Evolutionary conservation across 768 basidiomycete genomes (phyloP).

Genomic region (Cantharellus anzutake): DNA sequence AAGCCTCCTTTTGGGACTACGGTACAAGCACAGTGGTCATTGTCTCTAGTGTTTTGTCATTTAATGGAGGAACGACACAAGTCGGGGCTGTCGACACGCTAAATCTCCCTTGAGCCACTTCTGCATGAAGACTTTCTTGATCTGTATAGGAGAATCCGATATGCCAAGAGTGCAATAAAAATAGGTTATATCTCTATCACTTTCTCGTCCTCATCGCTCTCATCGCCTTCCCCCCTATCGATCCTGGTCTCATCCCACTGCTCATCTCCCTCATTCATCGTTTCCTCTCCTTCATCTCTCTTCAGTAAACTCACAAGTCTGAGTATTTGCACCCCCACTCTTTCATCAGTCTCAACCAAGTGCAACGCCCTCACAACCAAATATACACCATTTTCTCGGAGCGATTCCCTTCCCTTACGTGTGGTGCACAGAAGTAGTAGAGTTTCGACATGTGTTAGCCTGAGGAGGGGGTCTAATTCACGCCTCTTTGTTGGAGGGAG

Average conservation of each 20-base stretch:
- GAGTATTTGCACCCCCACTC: conserved; percentile 26
- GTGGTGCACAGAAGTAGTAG: conserved; percentile 78
- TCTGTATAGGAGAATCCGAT: too few species aligned
- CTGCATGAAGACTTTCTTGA: too few species aligned
- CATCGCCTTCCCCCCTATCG: conserved; percentile 50
- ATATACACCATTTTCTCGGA: conserved; percentile 69
- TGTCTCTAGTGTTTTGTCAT: too few species aligned
- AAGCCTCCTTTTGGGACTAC: too few species aligned
- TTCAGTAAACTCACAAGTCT: not conserved
- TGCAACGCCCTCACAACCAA: conserved; percentile 67
- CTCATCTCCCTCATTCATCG: conserved; percentile 36
- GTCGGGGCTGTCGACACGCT: too few species aligned
- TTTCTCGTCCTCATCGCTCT: conserved; percentile 18
- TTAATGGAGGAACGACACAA: too few species aligned
- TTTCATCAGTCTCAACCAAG: conserved; percentile 57
- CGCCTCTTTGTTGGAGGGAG: conserved; percentile 68
- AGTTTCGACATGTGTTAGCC: conserved; percentile 76
- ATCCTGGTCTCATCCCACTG: conserved; percentile 78
- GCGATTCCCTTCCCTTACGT: conserved; percentile 66
- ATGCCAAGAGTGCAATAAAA: not conserved
- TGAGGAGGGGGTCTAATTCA: conserved; percentile 56
- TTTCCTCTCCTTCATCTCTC: not conserved
- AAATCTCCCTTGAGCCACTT: too few species aligned
- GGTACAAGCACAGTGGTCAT: too few species aligned
- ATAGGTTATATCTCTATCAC: not conserved